Evolutionary conservation across 495 filamentous ascomycete species (phyloP), one percentile per base, ranked within the genome.

Genomic region (Hapsidospora chrysogenum): DNA sequence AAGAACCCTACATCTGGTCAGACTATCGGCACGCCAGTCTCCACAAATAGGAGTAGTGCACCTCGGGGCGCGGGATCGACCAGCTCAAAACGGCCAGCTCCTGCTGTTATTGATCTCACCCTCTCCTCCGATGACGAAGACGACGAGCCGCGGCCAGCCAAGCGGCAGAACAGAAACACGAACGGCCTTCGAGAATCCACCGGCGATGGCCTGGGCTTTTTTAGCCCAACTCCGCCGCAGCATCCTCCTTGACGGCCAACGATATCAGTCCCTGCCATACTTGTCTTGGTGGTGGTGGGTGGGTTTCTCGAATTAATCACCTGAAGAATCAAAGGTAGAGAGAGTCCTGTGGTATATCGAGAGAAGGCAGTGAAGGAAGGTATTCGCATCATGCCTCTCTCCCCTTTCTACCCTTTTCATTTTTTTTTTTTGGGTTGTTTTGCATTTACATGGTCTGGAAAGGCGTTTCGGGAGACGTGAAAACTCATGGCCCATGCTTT

Each of bases 91-190:
- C 67, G 81, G 15, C 56, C 74, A 2, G 56, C 60, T 4, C 52
- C 68, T 10, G 66, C 72, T 32, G 67, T 92, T 14, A 85, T 92
- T 37, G 85, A 93, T 47, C 67, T 89, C 37, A 89, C 80, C 1
- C 58, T 73, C 2, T 83, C 73, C 43, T 75, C 77, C 31, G 33
- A 35, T 22, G 78, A 82, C 36, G 78, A 82, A 39, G 78, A 80
- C 28, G 80, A 86, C 19, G 68, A 76, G 28, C 70, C 69, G 8
- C 25, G 51, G 4, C 56, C 73, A 10, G 40, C 64, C 2, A 86
- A 86, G 52, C 59, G 72, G 17, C 54, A 54, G 20, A 56, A 60
- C 29, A 43, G 41, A 14, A 41, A 41, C n/a, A 16, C 35, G 7
- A 31, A 36, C 13, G 40, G 39, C 4, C 45, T 21, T 20, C 9